These are phyloP conservation scores for Aspergillus diversus DNA, from an alignment of 495 filamentous ascomycete species.

Conservation along the genomic window DNA sequence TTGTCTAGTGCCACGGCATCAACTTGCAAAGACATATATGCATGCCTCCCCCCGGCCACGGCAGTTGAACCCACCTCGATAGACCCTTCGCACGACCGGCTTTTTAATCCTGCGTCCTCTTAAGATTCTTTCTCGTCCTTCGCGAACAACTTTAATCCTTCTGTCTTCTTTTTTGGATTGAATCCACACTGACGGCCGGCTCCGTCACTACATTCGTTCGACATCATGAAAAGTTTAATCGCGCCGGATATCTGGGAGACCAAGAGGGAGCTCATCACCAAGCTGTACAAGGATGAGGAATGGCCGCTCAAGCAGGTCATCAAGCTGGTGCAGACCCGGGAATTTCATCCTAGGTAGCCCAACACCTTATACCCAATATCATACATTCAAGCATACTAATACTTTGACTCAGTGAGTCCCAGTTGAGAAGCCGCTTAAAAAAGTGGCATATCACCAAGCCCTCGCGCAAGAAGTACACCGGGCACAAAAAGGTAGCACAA, in stretches of 20 bases:
- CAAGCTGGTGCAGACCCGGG: slow-evolving; percentile 15
- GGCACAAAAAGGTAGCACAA: neutral
- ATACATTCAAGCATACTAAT: neutral
- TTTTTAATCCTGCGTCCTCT: neutral
- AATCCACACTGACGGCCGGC: neutral
- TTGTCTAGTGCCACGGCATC: no score
- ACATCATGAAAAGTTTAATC: slow-evolving; percentile 21
- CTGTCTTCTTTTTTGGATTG: neutral
- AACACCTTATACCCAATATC: neutral
- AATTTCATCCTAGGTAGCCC: slow-evolving; percentile 20
- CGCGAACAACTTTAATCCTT: neutral
- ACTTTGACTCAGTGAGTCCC: slow-evolving; percentile 12
- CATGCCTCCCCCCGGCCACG: neutral
- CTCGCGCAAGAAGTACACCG: slow-evolving; percentile 20
- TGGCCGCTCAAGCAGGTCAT: slow-evolving; percentile 27
- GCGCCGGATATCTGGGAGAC: slow-evolving; percentile 22
- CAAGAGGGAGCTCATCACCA: slow-evolving; percentile 18
- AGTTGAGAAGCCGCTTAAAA: slow-evolving; percentile 21
- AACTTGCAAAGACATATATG: neutral
- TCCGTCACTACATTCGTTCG: neutral
- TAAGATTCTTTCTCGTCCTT: neutral
- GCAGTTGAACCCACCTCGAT: neutral
- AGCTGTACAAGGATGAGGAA: slow-evolving; percentile 23
- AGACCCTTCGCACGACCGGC: neutral
- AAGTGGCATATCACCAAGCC: slow-evolving; percentile 27